Percentiles rank a stretch among this genome's conserved stretches.
phyloP scores from a whole-genome alignment of 2,329 filamentous ascomycete genomes.

The Trichoderma cornu-damae region DNA sequence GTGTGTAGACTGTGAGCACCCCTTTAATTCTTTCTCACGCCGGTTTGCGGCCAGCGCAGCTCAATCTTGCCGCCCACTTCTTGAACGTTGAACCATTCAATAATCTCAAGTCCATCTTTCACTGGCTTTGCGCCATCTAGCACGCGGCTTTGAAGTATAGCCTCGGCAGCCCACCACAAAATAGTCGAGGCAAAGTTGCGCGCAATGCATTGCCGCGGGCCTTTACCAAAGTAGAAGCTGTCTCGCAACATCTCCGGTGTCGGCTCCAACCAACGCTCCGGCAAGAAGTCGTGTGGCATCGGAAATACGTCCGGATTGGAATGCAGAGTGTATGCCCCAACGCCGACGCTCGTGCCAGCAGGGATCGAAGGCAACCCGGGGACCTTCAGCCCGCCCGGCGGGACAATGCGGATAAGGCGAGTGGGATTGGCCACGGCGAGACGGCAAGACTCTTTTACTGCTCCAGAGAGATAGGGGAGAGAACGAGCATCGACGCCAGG shows the following conservation, averaged over 20 bases:
- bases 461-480: not conserved
- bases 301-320: not conserved
- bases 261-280: not conserved
- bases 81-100: conserved; percentile 1
- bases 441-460: not conserved
- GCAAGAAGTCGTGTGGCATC: not conserved
- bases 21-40: not conserved
- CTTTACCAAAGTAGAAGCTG: not conserved
- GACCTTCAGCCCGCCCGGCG: not conserved
- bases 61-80: not conserved
- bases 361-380: not conserved
- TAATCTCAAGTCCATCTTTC: not conserved
- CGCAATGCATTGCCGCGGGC: not conserved
- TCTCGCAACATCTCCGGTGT: not conserved
- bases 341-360: not conserved
- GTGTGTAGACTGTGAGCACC: too few species aligned
- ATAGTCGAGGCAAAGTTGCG: not conserved
- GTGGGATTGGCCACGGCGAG: not conserved
- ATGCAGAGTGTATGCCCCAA: not conserved
- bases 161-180: not conserved
- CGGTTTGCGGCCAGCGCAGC: not conserved
- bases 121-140: not conserved
- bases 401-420: not conserved
- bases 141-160: not conserved
- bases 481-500: not conserved